A percentile compares a stretch with the other conserved stretches of the same genome.
phyloP scores from a whole-genome alignment of 2,329 filamentous ascomycete species.

The Orbilia blumenaviensis region DNA sequence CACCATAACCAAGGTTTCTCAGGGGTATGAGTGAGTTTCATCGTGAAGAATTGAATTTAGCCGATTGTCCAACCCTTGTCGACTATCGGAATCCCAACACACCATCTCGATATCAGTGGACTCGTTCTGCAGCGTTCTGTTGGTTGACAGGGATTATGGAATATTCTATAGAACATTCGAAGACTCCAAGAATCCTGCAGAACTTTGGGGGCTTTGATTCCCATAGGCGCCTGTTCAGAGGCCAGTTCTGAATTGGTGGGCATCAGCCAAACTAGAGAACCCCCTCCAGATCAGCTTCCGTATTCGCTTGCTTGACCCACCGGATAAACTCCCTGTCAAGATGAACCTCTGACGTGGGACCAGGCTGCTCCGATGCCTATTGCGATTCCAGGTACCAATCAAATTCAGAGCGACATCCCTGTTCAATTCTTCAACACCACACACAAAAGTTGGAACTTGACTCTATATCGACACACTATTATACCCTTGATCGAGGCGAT shows the following conservation, averaged over 20 bases:
- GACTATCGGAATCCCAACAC: constrained; percentile 13
- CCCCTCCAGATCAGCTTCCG: constrained; percentile 13
- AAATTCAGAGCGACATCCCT: constrained; percentile 5
- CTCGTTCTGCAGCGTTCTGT: neutral
- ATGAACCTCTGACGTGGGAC: constrained; percentile 39
- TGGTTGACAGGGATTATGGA: constrained; percentile 35
- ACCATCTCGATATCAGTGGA: constrained; percentile 34
- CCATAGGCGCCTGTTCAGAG: constrained; percentile 1
- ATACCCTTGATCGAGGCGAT: constrained; percentile 26
- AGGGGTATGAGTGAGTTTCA: constrained; percentile 51
- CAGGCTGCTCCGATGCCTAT: constrained; percentile 29
- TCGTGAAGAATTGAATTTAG: constrained; percentile 49
- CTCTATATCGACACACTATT: constrained; percentile 27
- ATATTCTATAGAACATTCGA: constrained; percentile 41
- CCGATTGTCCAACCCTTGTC: constrained; percentile 42
- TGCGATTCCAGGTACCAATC: constrained; percentile 28
- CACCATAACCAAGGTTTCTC: constrained; percentile 41
- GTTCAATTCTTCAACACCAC: constrained; percentile 42
- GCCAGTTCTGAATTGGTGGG: neutral
- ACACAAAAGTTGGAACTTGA: neutral
- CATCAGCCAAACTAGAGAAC: neutral
- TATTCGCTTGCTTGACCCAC: constrained; percentile 35
- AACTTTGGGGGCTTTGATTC: neutral
- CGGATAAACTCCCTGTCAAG: constrained; percentile 48
- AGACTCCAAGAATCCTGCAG: neutral